Base-by-base conservation (phyloP, 2,329 filamentous ascomycete species). In the Pleomassaria siparia region DNA sequence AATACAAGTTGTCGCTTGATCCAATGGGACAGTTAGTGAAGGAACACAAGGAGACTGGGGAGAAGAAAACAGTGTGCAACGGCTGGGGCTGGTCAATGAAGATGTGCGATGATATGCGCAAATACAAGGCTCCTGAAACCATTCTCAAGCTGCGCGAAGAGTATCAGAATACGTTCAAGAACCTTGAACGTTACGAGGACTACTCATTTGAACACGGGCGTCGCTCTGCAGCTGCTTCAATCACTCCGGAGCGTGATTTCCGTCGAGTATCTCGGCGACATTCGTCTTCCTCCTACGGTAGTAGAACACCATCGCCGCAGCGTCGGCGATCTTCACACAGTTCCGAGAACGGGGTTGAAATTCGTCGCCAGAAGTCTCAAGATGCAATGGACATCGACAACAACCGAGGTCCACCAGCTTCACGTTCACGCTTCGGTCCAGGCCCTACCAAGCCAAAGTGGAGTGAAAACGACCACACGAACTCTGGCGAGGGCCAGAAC, bases 31-130 rank as follows among this genome's bases (percentile, higher is more conserved):
- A 94, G 64, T 72, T 79, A 13, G 75, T 89, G 15, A 43, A 73
- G 84, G 15, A 82, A 2, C 84, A 90, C 57, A 82, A 86, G 55
- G 73, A 82, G n/a, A 86, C 82, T 0, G 85, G 85, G 0, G 82
- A 87, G 2, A 72, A 85, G 2, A 66, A 85, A 6, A 77, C 79
- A 6, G 85, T 85, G 1, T 85, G 89, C 53, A 89, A 87, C 1
- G 95, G 95, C 67, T 95, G 95, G 64, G 91, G 90, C 51, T 95
- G 91, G 91, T 92, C 89, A 4, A 80, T 82, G 30, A 76, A 76
- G 1, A 94, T 95, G 58, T 95, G 89, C 65, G 78, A 89, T 56
- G 88, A 87, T 62, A 94, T 94, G 87, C 89, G 86, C 46, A 58
- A 56, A n/a, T 45, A 62, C 5, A 58, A 54, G 2, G 32, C 63